Percentiles rank a stretch among this genome's conserved stretches.
phyloP scores from a whole-genome alignment of 2,329 filamentous ascomycete genomes.

The Fusarium coffeatum region DNA sequence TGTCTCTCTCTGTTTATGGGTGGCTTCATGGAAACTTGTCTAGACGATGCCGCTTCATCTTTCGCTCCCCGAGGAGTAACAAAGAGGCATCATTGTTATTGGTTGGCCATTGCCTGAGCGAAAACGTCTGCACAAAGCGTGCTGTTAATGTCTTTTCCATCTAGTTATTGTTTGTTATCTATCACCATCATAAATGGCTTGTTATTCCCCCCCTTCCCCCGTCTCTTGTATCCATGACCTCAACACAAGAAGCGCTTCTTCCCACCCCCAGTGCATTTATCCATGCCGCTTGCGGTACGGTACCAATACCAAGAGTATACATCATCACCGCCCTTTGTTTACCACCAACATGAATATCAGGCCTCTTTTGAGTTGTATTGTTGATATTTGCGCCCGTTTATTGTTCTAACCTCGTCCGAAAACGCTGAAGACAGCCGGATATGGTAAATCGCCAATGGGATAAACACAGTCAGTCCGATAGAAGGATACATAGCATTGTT shows the following conservation, averaged over 20 bases:
- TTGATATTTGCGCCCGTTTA: background rate
- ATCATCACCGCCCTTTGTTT: constrained; percentile 9
- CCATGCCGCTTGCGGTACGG: constrained; percentile 17
- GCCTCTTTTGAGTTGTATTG: constrained; percentile 6
- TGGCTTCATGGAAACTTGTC: constrained; percentile 20
- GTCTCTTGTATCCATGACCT: constrained; percentile 12
- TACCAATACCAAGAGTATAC: constrained; percentile 15
- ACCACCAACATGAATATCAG: constrained; percentile 13
- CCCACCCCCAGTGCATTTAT: background rate
- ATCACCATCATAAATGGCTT: constrained; percentile 17
- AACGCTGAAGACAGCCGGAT: background rate
- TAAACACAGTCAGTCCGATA: background rate
- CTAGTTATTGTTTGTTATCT: constrained; percentile 9
- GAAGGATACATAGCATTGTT: constrained; percentile 22
- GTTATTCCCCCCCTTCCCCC: constrained; percentile 5
- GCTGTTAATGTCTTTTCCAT: constrained; percentile 22
- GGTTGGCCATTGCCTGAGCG: constrained; percentile 13
- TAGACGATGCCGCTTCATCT: constrained; percentile 36
- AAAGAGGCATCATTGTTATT: constrained; percentile 36
- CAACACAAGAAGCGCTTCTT: background rate
- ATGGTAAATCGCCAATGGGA: background rate
- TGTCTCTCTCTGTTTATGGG: background rate
- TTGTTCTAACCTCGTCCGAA: background rate
- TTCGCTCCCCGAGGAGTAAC: constrained; percentile 26
- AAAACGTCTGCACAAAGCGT: constrained; percentile 17